Evolutionary conservation across 192 early-diverging fungal species (phyloP).

Genomic region (Coemansia asiatica): DNA sequence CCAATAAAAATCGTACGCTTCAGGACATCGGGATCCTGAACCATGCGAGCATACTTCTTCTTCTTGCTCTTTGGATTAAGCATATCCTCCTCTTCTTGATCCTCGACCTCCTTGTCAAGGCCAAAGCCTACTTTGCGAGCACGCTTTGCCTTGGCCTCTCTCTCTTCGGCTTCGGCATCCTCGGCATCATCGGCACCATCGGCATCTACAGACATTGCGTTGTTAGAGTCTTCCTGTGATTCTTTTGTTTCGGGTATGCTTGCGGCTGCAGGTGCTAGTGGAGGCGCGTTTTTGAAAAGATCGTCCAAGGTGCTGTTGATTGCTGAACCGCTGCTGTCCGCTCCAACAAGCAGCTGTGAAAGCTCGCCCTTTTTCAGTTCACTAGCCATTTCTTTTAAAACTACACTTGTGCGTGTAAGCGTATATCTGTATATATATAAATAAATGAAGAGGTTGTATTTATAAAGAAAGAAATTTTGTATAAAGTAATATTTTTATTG

Average conservation of each 20-base stretch:
- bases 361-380: conserved; percentile 33
- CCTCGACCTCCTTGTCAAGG: conserved; percentile 16
- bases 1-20: conserved; percentile 92
- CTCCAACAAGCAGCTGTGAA: conserved; percentile 41
- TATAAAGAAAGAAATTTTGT: too few relatives aligned
- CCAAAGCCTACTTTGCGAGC: conserved; percentile 29
- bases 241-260: background rate
- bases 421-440: background rate
- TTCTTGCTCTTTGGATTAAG: conserved; percentile 42
- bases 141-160: conserved; percentile 29
- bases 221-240: background rate
- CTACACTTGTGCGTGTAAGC: too few relatives aligned
- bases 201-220: background rate
- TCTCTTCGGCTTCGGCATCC: conserved; percentile 11
- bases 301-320: conserved; percentile 59
- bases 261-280: conserved; percentile 23
- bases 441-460: background rate
- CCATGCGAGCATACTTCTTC: conserved; percentile 34
- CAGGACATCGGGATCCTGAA: conserved; percentile 59
- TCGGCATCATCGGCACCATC: conserved; percentile 5
- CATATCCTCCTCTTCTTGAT: conserved; percentile 17
- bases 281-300: conserved; percentile 61
- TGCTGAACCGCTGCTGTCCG: conserved; percentile 25
- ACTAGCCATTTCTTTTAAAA: background rate
- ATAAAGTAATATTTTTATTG: too few relatives aligned